A percentile compares a stretch with the other conserved stretches of the same genome.
These are phyloP conservation scores for Solanum paucissectum DNA, from an alignment of 257 asterid species.

Conservation along the genomic window DNA sequence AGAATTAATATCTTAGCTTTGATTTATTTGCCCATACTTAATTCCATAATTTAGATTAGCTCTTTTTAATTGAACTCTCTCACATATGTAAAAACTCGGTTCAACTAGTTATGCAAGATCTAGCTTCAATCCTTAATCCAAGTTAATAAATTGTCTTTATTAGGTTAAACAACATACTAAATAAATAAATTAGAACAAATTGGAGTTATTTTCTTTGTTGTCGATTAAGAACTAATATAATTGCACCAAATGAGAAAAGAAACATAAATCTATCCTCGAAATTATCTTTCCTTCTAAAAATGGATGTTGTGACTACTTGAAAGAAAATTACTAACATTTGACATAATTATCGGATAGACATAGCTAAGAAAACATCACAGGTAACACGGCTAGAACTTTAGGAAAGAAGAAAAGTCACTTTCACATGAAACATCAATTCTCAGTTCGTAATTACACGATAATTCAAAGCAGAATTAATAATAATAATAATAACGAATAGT, in stretches of 20 bases:
- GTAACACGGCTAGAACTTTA: neutral
- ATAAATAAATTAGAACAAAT: neutral
- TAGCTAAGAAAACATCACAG: neutral
- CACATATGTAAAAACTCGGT: neutral
- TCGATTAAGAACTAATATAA: neutral
- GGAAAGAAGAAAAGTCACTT: neutral
- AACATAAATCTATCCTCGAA: neutral
- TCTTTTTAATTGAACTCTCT: neutral
- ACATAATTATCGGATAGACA: neutral
- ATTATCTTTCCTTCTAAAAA: neutral
- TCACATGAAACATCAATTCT: neutral
- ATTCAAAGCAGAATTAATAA: neutral
- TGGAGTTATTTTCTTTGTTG: neutral
- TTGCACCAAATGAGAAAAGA: neutral
- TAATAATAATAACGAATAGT: neutral
- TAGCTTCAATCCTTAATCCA: too few relatives aligned
- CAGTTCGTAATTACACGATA: neutral
- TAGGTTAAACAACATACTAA: neutral
- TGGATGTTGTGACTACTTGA: neutral
- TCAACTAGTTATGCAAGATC: neutral
- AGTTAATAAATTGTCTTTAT: neutral
- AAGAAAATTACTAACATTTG: neutral
- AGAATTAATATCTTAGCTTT: neutral
- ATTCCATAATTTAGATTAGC: neutral
- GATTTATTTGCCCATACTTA: neutral